Evolutionary conservation across 192 early-diverging fungal genomes (phyloP), one percentile per base, ranked within the genome.

Genomic region (Coemansia sp.): DNA sequence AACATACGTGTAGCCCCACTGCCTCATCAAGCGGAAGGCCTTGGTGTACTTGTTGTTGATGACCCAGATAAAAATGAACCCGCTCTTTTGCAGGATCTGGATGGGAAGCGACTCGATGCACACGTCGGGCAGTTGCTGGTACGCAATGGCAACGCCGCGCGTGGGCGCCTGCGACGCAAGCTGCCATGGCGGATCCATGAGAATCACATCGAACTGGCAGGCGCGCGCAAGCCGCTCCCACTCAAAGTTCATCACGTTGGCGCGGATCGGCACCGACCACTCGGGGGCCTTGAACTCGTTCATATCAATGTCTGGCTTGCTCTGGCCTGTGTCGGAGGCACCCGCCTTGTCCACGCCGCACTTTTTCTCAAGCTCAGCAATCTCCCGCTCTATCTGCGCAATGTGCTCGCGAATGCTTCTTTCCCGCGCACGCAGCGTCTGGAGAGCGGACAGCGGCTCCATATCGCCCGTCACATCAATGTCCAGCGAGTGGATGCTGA

Each of bases 121-220:
- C n/a, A 90, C 86, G 79, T 98, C 96, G 8, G 94, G 95, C 6
- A 98, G 87, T 80, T 95, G 94, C 74, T 95, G 94, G 80, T 98
- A 98, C 4, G 90, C 93, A 67, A 98, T 95, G 45, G 95, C 93
- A 32, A 83, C 93, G 71, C 94, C 96, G 57, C 96, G 88, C 0
- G 96, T 96, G 8, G 96, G 96, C 0, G 92, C 91, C 70, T 95
- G 89, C 13, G 93, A 93, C 26, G 96, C 94, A 15, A 98, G 87
- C 84, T 96, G 96, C 96, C 96, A 98, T 74, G 96, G 95, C 54
- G 96, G 96, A 83, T 98, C 96, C 86, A 95, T 94, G 48, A 92
- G 67, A 63, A 98, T 94, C 41, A 92, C 93, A 74, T 96, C 95
- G 65, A 98, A 98, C 77, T 96, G 96, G 68, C 90, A 90, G 39